Evolutionary conservation across 257 asterid species (phyloP).

Genomic region (Solanum bulbocastanum): DNA sequence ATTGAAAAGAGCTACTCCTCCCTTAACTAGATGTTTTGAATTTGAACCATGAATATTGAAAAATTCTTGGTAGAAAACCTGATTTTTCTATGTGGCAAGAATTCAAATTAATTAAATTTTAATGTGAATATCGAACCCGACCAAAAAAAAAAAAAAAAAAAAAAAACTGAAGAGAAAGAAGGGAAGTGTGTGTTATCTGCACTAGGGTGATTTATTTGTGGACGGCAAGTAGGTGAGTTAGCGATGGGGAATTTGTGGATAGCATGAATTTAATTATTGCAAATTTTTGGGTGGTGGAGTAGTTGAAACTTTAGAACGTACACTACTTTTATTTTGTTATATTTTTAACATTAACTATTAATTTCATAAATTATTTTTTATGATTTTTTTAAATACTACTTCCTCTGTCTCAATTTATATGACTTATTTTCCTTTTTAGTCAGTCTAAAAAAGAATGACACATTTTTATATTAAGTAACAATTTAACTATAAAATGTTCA

Average conservation of each 20-base stretch:
- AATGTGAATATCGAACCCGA: too few relatives aligned
- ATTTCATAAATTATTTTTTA: not conserved
- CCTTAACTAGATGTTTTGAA: rapidly evolving
- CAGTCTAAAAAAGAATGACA: too few relatives aligned
- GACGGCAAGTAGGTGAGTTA: not conserved
- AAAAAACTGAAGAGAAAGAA: not conserved
- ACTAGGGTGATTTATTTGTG: not conserved
- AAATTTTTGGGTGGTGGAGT: not conserved
- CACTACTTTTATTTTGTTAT: not conserved
- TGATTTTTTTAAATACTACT: not conserved
- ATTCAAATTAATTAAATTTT: too few relatives aligned
- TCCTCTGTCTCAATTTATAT: too few relatives aligned
- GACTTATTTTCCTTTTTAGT: too few relatives aligned
- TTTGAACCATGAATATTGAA: rapidly evolving
- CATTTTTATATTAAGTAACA: too few relatives aligned
- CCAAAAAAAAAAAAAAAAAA: too few relatives aligned
- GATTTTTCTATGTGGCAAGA: rapidly evolving
- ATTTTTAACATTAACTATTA: not conserved
- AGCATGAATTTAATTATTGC: not conserved
- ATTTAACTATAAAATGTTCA: too few relatives aligned
- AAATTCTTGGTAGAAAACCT: rapidly evolving
- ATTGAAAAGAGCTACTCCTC: not conserved
- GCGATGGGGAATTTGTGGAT: not conserved
- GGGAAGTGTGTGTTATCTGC: not conserved
- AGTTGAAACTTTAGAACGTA: not conserved